Percentiles rank a stretch among this genome's conserved stretches.
phyloP scores from a whole-genome alignment of 148 eudicot species.

The Chenopodium album region DNA sequence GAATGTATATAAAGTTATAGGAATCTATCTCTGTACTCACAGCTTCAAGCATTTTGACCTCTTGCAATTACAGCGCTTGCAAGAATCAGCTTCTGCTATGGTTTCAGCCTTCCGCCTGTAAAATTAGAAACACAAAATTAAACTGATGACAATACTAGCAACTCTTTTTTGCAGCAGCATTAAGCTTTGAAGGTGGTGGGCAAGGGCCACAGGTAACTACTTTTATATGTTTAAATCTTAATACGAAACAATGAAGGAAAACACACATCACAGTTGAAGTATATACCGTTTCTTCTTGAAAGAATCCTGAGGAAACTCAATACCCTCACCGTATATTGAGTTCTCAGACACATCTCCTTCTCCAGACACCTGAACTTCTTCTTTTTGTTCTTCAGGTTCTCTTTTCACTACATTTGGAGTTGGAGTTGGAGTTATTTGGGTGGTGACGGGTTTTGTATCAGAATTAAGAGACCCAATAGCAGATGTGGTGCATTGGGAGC shows the following conservation, averaged over 20 bases:
- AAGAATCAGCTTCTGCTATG: conserved; percentile 34
- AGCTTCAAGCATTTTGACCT: conserved; percentile 55
- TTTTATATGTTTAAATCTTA: background rate
- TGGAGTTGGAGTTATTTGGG: conserved; percentile 12
- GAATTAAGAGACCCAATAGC: conserved; percentile 17
- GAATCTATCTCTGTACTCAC: conserved; percentile 26
- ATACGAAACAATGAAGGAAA: background rate
- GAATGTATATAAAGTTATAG: background rate
- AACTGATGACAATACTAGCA: background rate
- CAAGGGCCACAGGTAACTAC: background rate
- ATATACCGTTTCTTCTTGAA: conserved; percentile 42
- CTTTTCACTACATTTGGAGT: conserved; percentile 19
- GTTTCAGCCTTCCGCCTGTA: conserved; percentile 34
- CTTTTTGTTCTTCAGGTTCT: conserved; percentile 12
- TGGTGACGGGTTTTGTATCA: conserved; percentile 15
- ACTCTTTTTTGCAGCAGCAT: background rate
- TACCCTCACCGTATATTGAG: conserved; percentile 13
- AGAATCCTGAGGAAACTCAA: conserved; percentile 20
- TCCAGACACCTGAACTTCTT: conserved; percentile 18
- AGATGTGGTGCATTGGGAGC: conserved; percentile 24
- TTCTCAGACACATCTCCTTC: conserved; percentile 25
- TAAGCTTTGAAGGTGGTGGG: background rate
- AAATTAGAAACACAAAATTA: background rate
- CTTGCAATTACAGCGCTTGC: conserved; percentile 52
- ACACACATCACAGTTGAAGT: background rate